Evolutionary conservation across 495 filamentous ascomycete species (phyloP).

Genomic region (Usnea hakonensis): DNA sequence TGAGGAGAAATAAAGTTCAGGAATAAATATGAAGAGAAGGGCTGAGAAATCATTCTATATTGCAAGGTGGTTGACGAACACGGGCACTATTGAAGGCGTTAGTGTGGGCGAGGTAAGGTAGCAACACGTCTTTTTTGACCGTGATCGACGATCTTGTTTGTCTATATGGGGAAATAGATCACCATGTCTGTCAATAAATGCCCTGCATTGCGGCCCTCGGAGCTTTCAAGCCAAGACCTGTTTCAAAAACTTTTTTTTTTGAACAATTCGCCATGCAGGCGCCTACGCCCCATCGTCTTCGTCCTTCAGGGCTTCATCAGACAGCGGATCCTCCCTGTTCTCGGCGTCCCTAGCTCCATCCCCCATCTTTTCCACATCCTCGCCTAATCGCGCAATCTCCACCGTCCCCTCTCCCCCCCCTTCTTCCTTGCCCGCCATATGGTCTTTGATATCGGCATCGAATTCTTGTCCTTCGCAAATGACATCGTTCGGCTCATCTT

Average conservation of each 20-base stretch:
- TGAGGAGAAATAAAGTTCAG: too few relatives aligned
- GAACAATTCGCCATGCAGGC: neutral
- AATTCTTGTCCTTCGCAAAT: neutral
- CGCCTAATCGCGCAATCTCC: neutral
- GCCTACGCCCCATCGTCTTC: neutral
- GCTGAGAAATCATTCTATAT: neutral
- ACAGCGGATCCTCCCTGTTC: neutral
- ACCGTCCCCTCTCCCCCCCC: neutral
- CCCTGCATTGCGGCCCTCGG: neutral
- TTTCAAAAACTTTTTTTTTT: neutral
- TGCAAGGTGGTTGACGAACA: neutral
- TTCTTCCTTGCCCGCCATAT: neutral
- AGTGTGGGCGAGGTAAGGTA: neutral
- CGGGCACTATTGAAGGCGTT: neutral
- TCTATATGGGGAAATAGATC: neutral
- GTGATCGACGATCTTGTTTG: neutral
- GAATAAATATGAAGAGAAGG: too few relatives aligned
- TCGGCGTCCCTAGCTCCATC: neutral
- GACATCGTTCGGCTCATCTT: neutral
- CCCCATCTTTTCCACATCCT: neutral
- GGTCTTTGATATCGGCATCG: slow-evolving; percentile 2
- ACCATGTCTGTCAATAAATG: neutral
- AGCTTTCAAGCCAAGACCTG: neutral
- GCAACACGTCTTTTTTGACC: neutral
- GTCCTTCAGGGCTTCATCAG: neutral